phyloP scores from a whole-genome alignment of 352 stramenopile species.

The Aphanomyces euteiches region DNA sequence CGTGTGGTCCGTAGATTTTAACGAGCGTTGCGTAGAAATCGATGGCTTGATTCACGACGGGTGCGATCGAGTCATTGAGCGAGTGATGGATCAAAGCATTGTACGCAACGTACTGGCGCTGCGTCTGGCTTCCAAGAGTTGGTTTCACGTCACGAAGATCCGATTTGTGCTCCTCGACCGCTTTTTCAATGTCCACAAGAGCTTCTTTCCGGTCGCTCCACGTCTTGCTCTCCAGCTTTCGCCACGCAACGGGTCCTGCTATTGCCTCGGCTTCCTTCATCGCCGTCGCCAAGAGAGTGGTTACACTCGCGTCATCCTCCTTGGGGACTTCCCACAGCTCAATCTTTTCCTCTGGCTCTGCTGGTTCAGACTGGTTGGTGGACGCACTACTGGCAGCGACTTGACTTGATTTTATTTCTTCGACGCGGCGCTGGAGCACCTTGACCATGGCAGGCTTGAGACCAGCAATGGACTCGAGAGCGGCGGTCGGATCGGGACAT shows the following conservation, averaged over 20 bases:
- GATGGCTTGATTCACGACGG: slow-evolving; percentile 69
- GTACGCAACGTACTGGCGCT: slow-evolving; percentile 64
- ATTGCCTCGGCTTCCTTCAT: slow-evolving; percentile 43
- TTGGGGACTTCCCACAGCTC: slow-evolving; percentile 41
- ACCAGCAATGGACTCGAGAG: slow-evolving; percentile 43
- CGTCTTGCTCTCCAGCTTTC: slow-evolving; percentile 76
- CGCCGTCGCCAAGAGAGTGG: slow-evolving; percentile 45
- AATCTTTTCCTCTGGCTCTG: slow-evolving; percentile 32
- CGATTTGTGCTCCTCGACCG: slow-evolving; percentile 61
- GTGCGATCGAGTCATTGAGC: slow-evolving; percentile 62
- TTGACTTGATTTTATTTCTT: slow-evolving; percentile 52
- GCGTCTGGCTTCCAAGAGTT: slow-evolving; percentile 53
- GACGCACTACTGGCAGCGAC: slow-evolving; percentile 33
- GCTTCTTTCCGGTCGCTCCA: slow-evolving; percentile 82
- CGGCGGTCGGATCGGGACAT: slow-evolving; percentile 36
- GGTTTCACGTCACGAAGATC: slow-evolving; percentile 63
- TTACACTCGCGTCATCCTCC: slow-evolving; percentile 51
- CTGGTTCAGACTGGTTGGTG: slow-evolving; percentile 51
- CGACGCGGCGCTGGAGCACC: slow-evolving; percentile 65
- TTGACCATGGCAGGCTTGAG: slow-evolving; percentile 75
- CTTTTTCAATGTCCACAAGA: slow-evolving; percentile 68
- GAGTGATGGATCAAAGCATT: slow-evolving; percentile 55
- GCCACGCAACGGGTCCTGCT: slow-evolving; percentile 62
- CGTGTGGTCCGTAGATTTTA: slow-evolving; percentile 65
- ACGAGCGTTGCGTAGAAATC: slow-evolving; percentile 63